Evolutionary conservation across 2,329 filamentous ascomycete species (phyloP).

Genomic region (Elsinoe perseae): DNA sequence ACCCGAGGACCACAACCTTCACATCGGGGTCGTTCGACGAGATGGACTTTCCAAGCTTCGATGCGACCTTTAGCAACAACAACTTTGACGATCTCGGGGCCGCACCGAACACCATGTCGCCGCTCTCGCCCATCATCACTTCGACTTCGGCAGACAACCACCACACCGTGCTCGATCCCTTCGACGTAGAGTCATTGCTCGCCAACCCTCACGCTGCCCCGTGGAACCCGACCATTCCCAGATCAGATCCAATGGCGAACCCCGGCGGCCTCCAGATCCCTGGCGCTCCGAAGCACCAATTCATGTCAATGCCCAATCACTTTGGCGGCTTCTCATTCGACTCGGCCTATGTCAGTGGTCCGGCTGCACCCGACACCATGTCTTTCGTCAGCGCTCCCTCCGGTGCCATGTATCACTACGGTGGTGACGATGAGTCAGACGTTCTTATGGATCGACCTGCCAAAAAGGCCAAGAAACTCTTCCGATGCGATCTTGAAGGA

Average conservation of each 20-base stretch:
- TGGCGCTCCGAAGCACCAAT: constrained; percentile 9
- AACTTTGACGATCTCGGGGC: not conserved
- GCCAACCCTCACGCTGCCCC: constrained; percentile 5
- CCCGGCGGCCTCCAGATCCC: constrained; percentile 1
- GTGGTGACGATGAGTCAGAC: constrained; percentile 16
- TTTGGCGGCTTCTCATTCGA: constrained; percentile 9
- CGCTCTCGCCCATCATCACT: constrained; percentile 7
- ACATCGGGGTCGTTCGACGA: constrained; percentile 1
- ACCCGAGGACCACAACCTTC: not conserved
- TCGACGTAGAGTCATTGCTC: not conserved
- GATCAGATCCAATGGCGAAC: not conserved
- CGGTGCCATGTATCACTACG: constrained; percentile 1
- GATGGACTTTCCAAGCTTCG: constrained; percentile 2
- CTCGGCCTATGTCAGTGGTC: constrained; percentile 13
- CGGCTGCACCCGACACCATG: constrained; percentile 7
- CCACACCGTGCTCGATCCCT: not conserved
- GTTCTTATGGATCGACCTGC: constrained; percentile 57
- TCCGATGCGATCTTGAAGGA: constrained; percentile 49
- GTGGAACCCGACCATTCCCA: constrained; percentile 13
- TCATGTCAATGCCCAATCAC: constrained; percentile 13
- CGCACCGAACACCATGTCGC: constrained; percentile 4
- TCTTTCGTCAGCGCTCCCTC: constrained; percentile 7
- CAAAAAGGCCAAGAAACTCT: constrained; percentile 56
- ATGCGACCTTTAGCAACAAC: not conserved
- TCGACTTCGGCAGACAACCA: not conserved